Conservation (phyloP, 768 basidiomycete genomes). For the Tylopilus cervinicoccineus region DNA sequence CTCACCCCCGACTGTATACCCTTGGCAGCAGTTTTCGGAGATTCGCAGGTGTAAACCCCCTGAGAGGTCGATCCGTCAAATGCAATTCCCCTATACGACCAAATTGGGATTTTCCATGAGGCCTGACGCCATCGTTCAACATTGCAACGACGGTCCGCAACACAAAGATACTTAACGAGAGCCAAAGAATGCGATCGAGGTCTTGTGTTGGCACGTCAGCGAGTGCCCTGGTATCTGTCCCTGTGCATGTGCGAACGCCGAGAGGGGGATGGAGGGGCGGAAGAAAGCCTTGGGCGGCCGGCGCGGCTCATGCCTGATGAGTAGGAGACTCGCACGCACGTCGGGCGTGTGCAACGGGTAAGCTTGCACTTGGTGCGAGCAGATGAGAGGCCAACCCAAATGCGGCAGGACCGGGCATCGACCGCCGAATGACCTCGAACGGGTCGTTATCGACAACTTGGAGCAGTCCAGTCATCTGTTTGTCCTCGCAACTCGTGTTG, state of each 20-base stretch:
- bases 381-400: not conserved
- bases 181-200: conserved; percentile 24
- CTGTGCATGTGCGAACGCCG: not conserved
- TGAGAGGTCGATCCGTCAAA: no score
- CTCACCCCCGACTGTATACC: not conserved
- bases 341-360: not conserved
- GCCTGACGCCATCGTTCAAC: no score
- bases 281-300: not conserved
- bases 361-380: not conserved
- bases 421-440: conserved; percentile 16
- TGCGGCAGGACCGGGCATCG: conserved; percentile 1
- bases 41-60: no score
- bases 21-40: no score
- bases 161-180: no score
- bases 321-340: conserved; percentile 2
- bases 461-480: conserved; percentile 10
- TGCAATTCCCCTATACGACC: no score
- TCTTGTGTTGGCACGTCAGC: conserved; percentile 16
- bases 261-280: not conserved
- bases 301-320: not conserved
- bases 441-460: conserved; percentile 25
- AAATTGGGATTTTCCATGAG: no score
- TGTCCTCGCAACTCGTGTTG: conserved; percentile 21
- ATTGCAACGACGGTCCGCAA: no score
- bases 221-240: not conserved